Evolutionary conservation across 805 yeast genomes (phyloP).

Genomic region (Lipomyces spencermartinsiae): DNA sequence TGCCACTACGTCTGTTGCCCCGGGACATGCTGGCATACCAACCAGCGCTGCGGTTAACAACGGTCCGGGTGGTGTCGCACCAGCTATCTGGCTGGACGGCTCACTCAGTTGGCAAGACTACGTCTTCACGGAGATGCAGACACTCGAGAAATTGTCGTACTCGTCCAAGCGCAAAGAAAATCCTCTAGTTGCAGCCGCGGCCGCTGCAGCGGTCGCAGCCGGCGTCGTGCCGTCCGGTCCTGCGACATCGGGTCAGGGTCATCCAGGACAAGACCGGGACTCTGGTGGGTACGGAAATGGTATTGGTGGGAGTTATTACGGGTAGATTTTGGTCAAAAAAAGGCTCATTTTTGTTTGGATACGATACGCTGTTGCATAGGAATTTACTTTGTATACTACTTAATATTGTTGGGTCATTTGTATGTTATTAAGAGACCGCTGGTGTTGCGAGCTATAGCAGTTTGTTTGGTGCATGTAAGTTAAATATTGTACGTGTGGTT

Average conservation of each 20-base stretch:
- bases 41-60: constrained; percentile 9
- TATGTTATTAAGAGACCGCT: not conserved
- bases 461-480: no score
- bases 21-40: constrained; percentile 2
- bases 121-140: constrained; percentile 28
- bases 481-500: no score
- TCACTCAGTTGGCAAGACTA: constrained; percentile 31
- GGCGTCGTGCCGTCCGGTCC: constrained; percentile 1
- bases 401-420: not conserved
- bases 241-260: not conserved
- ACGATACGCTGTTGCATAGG: not conserved
- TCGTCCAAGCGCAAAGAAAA: not conserved
- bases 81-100: constrained; percentile 12
- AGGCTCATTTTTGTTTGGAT: not conserved
- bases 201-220: constrained; percentile 26
- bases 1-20: not conserved
- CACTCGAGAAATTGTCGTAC: constrained; percentile 18
- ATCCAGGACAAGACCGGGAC: not conserved
- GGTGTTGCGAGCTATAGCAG: not conserved
- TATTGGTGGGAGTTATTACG: constrained; percentile 7
- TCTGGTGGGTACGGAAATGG: not conserved
- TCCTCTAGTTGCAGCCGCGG: not conserved
- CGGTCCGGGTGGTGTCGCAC: not conserved
- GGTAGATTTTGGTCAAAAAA: not conserved
- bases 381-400: not conserved